Percentiles rank a stretch among this genome's conserved stretches.
These are phyloP conservation scores for Capsicum pubescens DNA, from an alignment of 257 asterid genomes.

Conservation along the genomic window DNA sequence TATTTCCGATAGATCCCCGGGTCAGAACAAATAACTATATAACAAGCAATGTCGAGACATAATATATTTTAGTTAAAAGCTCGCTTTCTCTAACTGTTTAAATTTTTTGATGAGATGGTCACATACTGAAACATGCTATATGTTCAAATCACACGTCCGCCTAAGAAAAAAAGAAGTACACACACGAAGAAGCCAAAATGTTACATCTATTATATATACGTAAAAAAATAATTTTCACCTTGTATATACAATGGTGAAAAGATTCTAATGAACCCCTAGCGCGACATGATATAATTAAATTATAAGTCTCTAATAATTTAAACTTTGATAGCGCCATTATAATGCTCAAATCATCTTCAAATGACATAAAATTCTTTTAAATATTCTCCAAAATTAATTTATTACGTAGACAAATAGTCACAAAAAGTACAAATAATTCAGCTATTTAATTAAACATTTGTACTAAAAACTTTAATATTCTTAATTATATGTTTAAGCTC, in stretches of 20 bases:
- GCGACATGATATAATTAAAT: neutral
- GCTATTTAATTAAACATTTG: neutral
- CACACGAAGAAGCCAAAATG: too few relatives aligned
- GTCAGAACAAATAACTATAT: too few relatives aligned
- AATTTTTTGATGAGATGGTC: too few relatives aligned
- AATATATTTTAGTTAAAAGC: neutral
- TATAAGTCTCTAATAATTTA: too few relatives aligned
- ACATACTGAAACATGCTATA: too few relatives aligned
- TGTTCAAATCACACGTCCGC: too few relatives aligned
- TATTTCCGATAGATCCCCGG: too few relatives aligned
- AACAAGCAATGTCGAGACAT: neutral
- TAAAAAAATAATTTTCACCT: too few relatives aligned
- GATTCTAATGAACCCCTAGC: too few relatives aligned
- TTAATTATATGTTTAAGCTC: neutral
- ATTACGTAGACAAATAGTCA: neutral
- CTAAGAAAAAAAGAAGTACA: too few relatives aligned
- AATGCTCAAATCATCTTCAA: conserved; percentile 23
- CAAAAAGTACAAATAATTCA: conserved; percentile 9
- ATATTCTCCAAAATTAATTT: conserved; percentile 1
- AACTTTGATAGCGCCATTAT: conserved; percentile 9
- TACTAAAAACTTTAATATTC: neutral
- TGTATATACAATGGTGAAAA: too few relatives aligned
- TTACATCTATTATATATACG: too few relatives aligned
- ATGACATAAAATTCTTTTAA: neutral
- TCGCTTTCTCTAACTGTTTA: neutral